phyloP scores from a whole-genome alignment of 495 filamentous ascomycete genomes.

The Xylaria castorea region DNA sequence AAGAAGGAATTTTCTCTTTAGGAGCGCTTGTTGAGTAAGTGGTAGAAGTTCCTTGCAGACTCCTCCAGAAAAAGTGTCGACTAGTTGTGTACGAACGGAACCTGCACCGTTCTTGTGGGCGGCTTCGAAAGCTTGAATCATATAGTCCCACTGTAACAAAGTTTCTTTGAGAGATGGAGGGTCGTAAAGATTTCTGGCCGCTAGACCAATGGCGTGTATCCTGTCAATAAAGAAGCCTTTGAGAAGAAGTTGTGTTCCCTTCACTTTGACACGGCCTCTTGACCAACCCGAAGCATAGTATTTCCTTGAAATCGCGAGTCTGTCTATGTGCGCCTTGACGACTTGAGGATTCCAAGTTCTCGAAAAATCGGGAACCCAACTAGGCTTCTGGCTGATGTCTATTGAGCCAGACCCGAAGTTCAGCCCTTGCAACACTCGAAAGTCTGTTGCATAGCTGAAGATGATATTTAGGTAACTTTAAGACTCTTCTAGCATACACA shows the following conservation, averaged over 20 bases:
- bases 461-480: background rate
- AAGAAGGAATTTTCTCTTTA: background rate
- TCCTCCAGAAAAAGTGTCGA: background rate
- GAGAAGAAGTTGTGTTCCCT: background rate
- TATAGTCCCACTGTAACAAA: background rate
- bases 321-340: background rate
- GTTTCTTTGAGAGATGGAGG: background rate
- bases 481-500: background rate
- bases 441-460: background rate
- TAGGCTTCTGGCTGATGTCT: background rate
- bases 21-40: background rate
- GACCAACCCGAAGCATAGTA: background rate
- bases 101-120: background rate
- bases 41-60: background rate
- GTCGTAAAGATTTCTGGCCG: background rate
- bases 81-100: background rate
- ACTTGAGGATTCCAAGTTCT: background rate
- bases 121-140: background rate
- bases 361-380: slow-evolving; percentile 2
- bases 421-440: background rate
- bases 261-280: background rate
- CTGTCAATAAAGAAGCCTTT: background rate
- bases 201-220: background rate
- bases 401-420: background rate
- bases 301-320: background rate